Base-by-base conservation (phyloP, 331 rosid species). In the Rosa hybrid region DNA sequence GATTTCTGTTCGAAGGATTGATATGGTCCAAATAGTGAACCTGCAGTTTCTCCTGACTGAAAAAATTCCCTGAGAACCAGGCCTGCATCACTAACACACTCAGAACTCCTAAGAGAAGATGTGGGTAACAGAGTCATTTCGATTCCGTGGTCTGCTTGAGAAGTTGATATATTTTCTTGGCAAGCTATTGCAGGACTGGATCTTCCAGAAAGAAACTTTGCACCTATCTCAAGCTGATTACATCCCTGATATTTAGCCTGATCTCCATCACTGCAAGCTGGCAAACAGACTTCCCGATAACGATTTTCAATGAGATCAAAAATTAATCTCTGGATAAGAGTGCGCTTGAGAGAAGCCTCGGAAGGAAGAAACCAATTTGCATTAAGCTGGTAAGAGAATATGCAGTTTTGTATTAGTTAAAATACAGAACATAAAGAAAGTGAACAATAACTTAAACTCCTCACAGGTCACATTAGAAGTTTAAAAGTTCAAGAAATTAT, bases 281-380 rank as follows among this genome's bases (percentile, higher is more conserved):
- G 85, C 67, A 90, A 77, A 68, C 89, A 82, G 78, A 74, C 81
- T 81, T 88, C 92, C 23, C 56, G 75, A 76, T 79, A 82, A 42
- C 74, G 83, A 81, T 80, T 86, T 85, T 84, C 91, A 84, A 94
- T 83, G 17, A 91, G 94, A 80, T 86, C 91, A 75, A 79, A 91
- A 77, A 94, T 91, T 82, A 92, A 80, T 83, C 83, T 94, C 94
- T 92, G 97, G 82, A 94, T 91, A 77, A 90, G 84, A 57, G 94
- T 86, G 71, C 98, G 92, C 94, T 94, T 94, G 80, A 91, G 91
- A 64, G 90, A 94, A 68, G 98, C 98, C 88, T 94, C 98, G 1
- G 91, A 84, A 51, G 98, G 98, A 18, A 69, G 90, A 90, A 94
- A 94, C 98, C 98, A 94, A 81, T 91, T 82, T 82, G 81, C 89